Evolutionary conservation across 345 rosid genomes (phyloP).

Genomic region (Carallia pectinifolia): DNA sequence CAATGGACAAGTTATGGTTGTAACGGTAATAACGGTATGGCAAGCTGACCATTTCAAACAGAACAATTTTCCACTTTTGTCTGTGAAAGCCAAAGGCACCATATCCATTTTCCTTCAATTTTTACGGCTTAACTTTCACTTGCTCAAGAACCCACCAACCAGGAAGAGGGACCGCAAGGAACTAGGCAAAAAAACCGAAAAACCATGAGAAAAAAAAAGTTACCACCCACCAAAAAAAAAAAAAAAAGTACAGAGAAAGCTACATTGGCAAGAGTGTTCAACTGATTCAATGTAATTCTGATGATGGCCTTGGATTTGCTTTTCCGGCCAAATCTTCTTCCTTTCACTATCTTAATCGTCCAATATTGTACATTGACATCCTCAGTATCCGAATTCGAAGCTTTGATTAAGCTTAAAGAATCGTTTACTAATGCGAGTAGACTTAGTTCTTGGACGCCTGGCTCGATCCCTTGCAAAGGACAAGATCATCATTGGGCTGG

Average conservation of each 20-base stretch:
- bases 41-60: slow-evolving; percentile 25
- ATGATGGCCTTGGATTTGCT: slow-evolving; percentile 67
- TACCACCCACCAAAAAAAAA: slow-evolving; percentile 11
- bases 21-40: slow-evolving; percentile 19
- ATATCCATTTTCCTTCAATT: not conserved
- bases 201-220: slow-evolving; percentile 18
- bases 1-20: no score
- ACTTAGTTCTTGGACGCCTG: slow-evolving; percentile 61
- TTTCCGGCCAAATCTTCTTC: slow-evolving; percentile 41
- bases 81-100: not conserved
- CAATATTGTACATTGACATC: slow-evolving; percentile 7
- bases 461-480: slow-evolving; percentile 47
- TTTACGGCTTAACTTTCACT: slow-evolving; percentile 22
- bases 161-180: slow-evolving; percentile 15
- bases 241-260: not conserved
- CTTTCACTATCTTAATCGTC: slow-evolving; percentile 22
- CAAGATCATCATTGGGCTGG: slow-evolving; percentile 46
- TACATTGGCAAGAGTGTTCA: slow-evolving; percentile 16
- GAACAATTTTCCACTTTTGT: not conserved
- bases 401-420: slow-evolving; percentile 53
- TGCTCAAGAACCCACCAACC: not conserved
- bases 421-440: slow-evolving; percentile 44
- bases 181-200: slow-evolving; percentile 22
- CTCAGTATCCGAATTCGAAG: slow-evolving; percentile 47
- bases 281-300: slow-evolving; percentile 28